phyloP scores from a whole-genome alignment of 2,329 filamentous ascomycete species.

The Aspergillus pseudoglaucus region DNA sequence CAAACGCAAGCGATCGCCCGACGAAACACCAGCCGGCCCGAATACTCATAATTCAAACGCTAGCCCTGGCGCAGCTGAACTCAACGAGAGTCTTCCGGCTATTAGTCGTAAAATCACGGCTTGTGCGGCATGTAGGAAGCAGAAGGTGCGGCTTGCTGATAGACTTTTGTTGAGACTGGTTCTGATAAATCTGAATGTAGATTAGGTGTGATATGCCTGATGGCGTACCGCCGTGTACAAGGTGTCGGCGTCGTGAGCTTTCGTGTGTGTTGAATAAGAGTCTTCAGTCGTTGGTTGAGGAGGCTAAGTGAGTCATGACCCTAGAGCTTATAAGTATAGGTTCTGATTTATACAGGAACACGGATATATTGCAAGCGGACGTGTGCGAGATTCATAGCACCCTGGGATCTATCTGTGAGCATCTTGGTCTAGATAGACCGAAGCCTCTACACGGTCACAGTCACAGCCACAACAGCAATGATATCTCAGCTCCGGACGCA shows the following conservation, averaged over 20 bases:
- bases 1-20: not conserved
- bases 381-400: slow-evolving; percentile 22
- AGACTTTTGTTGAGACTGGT: not conserved
- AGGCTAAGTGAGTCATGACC: slow-evolving; percentile 27
- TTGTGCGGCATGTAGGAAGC: slow-evolving; percentile 46
- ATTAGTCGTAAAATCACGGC: slow-evolving; percentile 39
- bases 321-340: not conserved
- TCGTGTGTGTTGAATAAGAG: slow-evolving; percentile 46
- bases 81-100: slow-evolving; percentile 16
- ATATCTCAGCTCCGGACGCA: no score
- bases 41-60: not conserved
- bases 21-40: not conserved
- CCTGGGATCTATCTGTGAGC: slow-evolving; percentile 27
- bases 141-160: slow-evolving; percentile 34
- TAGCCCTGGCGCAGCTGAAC: not conserved
- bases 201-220: slow-evolving; percentile 44
- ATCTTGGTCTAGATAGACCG: slow-evolving; percentile 24
- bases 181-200: slow-evolving; percentile 7
- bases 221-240: slow-evolving; percentile 41
- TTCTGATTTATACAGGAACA: slow-evolving; percentile 18
- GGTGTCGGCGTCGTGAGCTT: slow-evolving; percentile 41
- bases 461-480: not conserved
- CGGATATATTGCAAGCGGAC: slow-evolving; percentile 26
- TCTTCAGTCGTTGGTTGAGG: slow-evolving; percentile 39
- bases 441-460: slow-evolving; percentile 7